phyloP scores from a whole-genome alignment of 1,139 yeast species.

The Debaryomycetaceae sp. region DNA sequence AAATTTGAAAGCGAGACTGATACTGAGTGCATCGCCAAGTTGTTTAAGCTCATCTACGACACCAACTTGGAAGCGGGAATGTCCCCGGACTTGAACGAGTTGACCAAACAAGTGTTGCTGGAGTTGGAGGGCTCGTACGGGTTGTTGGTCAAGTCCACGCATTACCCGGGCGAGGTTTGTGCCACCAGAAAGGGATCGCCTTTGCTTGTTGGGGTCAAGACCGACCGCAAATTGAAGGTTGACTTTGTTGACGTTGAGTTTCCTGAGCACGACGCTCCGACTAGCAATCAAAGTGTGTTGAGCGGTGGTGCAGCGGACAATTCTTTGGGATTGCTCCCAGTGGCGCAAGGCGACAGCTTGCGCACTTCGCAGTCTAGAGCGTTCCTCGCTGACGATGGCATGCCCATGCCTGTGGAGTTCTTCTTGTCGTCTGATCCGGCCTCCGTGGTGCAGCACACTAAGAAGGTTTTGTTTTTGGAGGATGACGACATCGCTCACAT shows the following conservation, averaged over 20 bases:
- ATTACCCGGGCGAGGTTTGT: conserved; percentile 92
- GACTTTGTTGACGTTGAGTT: conserved; percentile 98
- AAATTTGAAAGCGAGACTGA: conserved; percentile 91
- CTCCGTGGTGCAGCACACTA: conserved; percentile 96
- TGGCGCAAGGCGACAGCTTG: conserved; percentile 49
- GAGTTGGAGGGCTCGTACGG: conserved; percentile 99
- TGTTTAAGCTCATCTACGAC: conserved; percentile 88
- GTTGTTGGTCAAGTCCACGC: conserved; percentile 82
- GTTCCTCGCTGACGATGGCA: conserved; percentile 84
- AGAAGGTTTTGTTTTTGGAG: conserved; percentile 91
- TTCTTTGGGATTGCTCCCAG: conserved; percentile 30
- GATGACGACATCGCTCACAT: conserved; percentile 99
- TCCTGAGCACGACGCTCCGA: conserved; percentile 47
- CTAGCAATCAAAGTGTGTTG: conserved; percentile 9
- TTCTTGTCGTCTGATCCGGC: conserved; percentile 97
- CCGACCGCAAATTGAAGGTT: conserved; percentile 90
- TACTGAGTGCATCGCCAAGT: conserved; percentile 95
- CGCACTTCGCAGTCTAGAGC: conserved; percentile 93
- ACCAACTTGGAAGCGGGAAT: conserved; percentile 63
- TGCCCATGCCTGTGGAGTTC: conserved; percentile 93
- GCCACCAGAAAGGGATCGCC: conserved; percentile 99
- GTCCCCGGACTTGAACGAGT: conserved; percentile 80
- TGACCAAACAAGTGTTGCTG: conserved; percentile 86
- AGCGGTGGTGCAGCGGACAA: conserved; percentile 5
- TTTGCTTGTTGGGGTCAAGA: conserved; percentile 92